Conservation (phyloP, 495 filamentous ascomycete species). For the Tuber borchii region DNA sequence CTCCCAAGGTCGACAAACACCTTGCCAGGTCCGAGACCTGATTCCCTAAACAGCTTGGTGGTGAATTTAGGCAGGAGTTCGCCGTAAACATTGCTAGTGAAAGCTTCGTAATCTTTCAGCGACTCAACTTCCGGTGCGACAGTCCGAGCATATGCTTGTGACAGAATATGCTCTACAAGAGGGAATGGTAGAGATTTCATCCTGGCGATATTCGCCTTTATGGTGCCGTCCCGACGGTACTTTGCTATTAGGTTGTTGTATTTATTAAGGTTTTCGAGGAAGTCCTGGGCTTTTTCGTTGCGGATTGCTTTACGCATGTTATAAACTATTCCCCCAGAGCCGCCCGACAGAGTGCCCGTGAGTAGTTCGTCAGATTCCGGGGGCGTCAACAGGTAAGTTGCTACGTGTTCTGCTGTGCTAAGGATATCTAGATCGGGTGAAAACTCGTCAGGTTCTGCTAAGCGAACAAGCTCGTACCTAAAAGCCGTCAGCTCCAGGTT, state of each 20-base stretch:
- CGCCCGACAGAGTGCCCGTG: conserved; percentile 65
- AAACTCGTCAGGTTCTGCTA: conserved; percentile 71
- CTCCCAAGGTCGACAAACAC: conserved; percentile 92
- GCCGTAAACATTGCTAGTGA: conserved; percentile 86
- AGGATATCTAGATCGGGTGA: conserved; percentile 78
- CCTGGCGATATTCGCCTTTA: conserved; percentile 61
- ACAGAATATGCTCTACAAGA: conserved; percentile 73
- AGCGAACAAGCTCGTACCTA: conserved; percentile 65
- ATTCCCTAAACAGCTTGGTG: conserved; percentile 65
- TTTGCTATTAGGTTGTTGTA: conserved; percentile 66
- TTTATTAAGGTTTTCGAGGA: conserved; percentile 60
- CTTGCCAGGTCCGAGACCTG: conserved; percentile 65
- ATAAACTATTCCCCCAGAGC: conserved; percentile 58
- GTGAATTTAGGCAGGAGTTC: conserved; percentile 82
- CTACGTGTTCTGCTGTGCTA: conserved; percentile 66
- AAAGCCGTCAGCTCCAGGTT: conserved; percentile 5
- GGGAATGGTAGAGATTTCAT: conserved; percentile 59
- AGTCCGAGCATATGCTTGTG: conserved; percentile 82
- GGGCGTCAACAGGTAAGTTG: conserved; percentile 64
- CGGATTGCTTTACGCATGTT: conserved; percentile 51
- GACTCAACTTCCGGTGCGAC: conserved; percentile 80
- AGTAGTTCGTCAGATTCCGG: conserved; percentile 59
- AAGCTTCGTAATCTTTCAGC: conserved; percentile 75
- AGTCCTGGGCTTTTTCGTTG: conserved; percentile 58
- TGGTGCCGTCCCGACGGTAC: conserved; percentile 57